Evolutionary conservation across 495 filamentous ascomycete genomes (phyloP).

Genomic region (Aspergillus biplanus): DNA sequence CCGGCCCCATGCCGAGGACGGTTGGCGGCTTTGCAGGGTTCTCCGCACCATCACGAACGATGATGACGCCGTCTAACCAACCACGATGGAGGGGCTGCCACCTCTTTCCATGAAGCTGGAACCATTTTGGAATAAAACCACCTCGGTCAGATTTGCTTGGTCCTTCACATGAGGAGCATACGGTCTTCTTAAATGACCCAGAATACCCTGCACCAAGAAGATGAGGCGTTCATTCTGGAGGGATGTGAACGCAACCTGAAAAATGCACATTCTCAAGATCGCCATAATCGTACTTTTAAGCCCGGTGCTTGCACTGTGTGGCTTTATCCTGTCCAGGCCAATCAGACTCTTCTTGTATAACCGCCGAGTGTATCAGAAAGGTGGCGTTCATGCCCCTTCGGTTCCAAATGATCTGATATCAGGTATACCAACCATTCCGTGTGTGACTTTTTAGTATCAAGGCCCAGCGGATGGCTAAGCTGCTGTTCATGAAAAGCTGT

Average conservation of each 20-base stretch:
- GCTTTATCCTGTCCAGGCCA: slow-evolving; percentile 10
- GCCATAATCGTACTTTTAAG: not conserved
- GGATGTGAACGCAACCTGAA: not conserved
- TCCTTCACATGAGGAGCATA: not conserved
- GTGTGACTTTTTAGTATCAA: not conserved
- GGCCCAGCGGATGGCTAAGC: not conserved
- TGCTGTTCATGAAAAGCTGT: slow-evolving; percentile 9
- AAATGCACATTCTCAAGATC: not conserved
- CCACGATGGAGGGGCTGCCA: not conserved
- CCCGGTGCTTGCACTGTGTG: slow-evolving; percentile 6
- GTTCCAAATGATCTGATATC: slow-evolving; percentile 15
- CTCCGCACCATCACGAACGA: slow-evolving; percentile 7
- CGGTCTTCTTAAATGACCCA: not conserved
- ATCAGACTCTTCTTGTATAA: slow-evolving; percentile 10
- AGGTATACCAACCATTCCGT: slow-evolving; percentile 5
- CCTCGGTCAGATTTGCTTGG: not conserved
- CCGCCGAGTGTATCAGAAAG: slow-evolving; percentile 12
- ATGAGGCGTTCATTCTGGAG: not conserved
- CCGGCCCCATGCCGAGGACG: not conserved
- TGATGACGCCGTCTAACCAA: slow-evolving; percentile 4
- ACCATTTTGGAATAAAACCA: not conserved
- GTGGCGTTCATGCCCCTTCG: slow-evolving; percentile 7
- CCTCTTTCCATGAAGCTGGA: slow-evolving; percentile 7
- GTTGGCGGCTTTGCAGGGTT: slow-evolving; percentile 6
- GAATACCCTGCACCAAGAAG: not conserved